Base-by-base conservation (phyloP, 345 rosid genomes). In the Sapria himalayana region DNA sequence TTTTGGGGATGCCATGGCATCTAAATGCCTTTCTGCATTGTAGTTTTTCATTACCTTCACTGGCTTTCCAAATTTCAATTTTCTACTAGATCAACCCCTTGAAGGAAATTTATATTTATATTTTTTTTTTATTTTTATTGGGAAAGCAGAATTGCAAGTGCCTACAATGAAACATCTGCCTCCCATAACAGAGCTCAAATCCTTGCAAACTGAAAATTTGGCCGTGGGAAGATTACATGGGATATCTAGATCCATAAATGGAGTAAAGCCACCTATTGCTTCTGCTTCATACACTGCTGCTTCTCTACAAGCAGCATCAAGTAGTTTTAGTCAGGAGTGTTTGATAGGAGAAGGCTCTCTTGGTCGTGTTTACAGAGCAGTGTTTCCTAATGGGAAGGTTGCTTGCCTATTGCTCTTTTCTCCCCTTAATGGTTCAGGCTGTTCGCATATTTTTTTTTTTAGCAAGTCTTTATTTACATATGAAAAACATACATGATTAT, bases 281-380 rank as follows among this genome's bases (percentile, higher is more conserved):
- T 86, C 93, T 27, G 64, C 93, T 32, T 57, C 81, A 1, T 80
- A 84, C 58, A 67, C 81, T 3, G 82, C 84, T 35, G 92, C 93
- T 16, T 57, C 93, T 51, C 81, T 91, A 19, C 99, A 91, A 63
- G 62, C 69, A 12, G 81, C 89, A 43, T 77, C 96, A 19, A 84
- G 75, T 61, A 91, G 99, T 66, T 84, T 91, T 45, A 66, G 89
- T 54, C 99, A 84, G 66, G 99, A 91, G 55, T 64, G 53, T 62
- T 61, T 91, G 38, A 53, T 91, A 3, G 96, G 99, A 39, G 99
- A 91, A 77, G 99, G 99, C 39, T 91, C 95, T 45, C 58, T 84
- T 9, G 99, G 99, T 47, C 96, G 99, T 48, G 99, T 91, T 43
- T 91, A 91, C 66, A 73, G 46, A 55, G 99, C 81, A 45, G 96